A percentile compares a stretch with the other conserved stretches of the same genome.
Evolutionary conservation across 345 rosid genomes (phyloP).

Genomic region (Passiflora organensis): DNA sequence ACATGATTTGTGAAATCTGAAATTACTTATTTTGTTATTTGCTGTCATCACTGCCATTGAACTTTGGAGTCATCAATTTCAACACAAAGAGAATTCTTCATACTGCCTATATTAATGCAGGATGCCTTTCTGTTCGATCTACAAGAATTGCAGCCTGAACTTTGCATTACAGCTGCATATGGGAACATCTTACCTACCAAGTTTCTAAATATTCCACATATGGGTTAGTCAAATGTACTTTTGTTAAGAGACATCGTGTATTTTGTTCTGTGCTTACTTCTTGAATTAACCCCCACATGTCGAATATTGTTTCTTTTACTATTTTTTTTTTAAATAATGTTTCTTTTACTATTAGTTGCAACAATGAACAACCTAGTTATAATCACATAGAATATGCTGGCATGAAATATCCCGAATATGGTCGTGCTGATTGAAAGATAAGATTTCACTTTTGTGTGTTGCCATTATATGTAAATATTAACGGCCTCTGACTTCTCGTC

Average conservation of each 20-base stretch:
- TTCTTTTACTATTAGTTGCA: no score
- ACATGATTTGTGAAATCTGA: no score
- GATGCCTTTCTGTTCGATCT: constrained; percentile 57
- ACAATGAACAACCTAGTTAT: no score
- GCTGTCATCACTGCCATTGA: background rate
- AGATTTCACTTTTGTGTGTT: no score
- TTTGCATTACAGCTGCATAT: constrained; percentile 93
- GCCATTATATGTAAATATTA: no score
- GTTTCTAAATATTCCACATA: constrained; percentile 71
- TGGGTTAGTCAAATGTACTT: constrained; percentile 51
- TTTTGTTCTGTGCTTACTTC: background rate
- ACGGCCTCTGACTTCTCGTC: no score
- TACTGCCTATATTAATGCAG: constrained; percentile 31
- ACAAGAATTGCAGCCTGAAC: constrained; percentile 76
- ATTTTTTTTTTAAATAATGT: no score
- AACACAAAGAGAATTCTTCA: background rate
- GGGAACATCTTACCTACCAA: constrained; percentile 85
- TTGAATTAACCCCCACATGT: background rate
- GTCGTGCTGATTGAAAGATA: no score
- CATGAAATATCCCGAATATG: no score
- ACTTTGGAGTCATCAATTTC: background rate
- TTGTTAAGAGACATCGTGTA: background rate
- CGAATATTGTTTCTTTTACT: no score
- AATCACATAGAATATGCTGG: no score
- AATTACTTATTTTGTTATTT: background rate